Evolutionary conservation across 441 rosid genomes (phyloP), one percentile per base, ranked within the genome.

Genomic region (Pelargonium fulgidum): DNA sequence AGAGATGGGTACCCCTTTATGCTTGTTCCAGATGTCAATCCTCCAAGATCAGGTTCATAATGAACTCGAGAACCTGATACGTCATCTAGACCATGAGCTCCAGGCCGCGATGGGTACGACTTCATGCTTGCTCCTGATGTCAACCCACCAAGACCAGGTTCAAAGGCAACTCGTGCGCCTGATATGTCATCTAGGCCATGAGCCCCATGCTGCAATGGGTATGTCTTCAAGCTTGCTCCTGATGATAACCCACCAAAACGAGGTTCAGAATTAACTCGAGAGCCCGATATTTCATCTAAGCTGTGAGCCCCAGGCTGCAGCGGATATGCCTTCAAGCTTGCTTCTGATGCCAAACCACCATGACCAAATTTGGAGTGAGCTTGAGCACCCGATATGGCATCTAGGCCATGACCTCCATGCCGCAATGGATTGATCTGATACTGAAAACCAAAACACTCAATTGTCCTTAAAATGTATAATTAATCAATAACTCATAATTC

Each of bases 1-100:
- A 62, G 47, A 67, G 85, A 48, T 67, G 74, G 65, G 75, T 80
- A 77, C 39, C 72, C 77, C 68, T 44, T 72, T 12, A 69, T 19
- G 69, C 77, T 61, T 62, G 80, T 42, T 69, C 68, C 81, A 13
- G 82, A 68, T 0, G 70, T 66, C 26, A 47, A 70, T 69, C 69
- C 83, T 72, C 73, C 79, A 64, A 42, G 14, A 29, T 61, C 68
- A 45, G 75, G 71, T 64, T 76, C 81, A 26, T 11, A 48, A 14
- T 48, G 14, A 11, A 11, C 54, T 48, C 54, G 54, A 13, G 54
- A 45, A 41, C 45, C 45, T 8, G 45, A 41, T 41, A 41, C 9
- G 9, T 41, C 45, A 41, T 41, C 45, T 41, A 41, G 45, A 41
- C 45, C 45, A 41, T 8, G 45, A 4, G 45, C 9, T 8, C 45